Percentiles rank a stretch among this genome's conserved stretches.
Conservation (phyloP, 129 eudicot genomes). For the Rutidosis leptorrhynchoides region DNA sequence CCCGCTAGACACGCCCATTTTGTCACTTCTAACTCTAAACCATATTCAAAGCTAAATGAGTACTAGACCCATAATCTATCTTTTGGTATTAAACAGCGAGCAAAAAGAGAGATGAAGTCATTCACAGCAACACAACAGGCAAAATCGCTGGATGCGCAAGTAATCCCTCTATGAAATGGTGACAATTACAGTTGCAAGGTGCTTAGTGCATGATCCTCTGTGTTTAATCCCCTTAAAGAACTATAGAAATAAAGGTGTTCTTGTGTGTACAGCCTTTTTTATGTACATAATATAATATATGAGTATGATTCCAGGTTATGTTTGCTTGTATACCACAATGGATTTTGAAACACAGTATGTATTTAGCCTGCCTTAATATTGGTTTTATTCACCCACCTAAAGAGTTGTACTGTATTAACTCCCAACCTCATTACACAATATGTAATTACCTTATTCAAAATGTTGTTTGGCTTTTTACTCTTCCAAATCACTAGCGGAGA, state of each 20-base stretch:
- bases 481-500: neutral
- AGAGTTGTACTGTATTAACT: neutral
- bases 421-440: neutral
- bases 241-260: conserved; percentile 13
- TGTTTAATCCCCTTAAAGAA: conserved; percentile 7
- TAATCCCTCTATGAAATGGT: conserved; percentile 29
- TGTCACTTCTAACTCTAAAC: neutral
- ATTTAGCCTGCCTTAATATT: neutral
- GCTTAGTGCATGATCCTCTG: conserved; percentile 1
- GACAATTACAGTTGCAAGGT: neutral
- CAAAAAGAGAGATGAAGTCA: conserved; percentile 39
- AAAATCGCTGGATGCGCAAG: conserved; percentile 40
- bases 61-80: neutral
- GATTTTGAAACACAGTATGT: neutral
- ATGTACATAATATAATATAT: conserved; percentile 29
- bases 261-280: neutral
- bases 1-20: neutral
- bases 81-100: conserved; percentile 32
- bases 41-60: neutral
- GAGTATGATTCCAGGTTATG: conserved; percentile 1
- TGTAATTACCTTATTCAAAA: neutral
- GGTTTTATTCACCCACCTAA: neutral
- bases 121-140: conserved; percentile 32
- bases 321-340: conserved; percentile 8
- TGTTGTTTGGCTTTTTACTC: neutral